These are phyloP conservation scores for Termitomyces heimii DNA, from an alignment of 768 basidiomycete species.

Conservation along the genomic window DNA sequence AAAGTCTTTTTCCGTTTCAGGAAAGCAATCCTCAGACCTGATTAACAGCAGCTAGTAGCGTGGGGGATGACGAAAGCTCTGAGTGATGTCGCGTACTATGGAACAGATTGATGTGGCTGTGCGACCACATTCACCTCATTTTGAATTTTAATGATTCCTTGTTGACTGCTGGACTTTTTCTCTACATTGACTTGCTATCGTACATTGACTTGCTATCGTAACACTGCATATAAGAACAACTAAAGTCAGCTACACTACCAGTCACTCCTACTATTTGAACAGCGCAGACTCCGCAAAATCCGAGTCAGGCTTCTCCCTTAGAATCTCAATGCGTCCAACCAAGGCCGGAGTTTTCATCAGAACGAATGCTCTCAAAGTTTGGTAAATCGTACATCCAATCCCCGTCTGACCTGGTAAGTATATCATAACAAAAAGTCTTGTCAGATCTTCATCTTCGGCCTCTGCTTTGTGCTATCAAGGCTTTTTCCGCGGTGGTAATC, in stretches of 20 bases:
- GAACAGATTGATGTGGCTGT: not conserved
- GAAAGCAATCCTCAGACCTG: not conserved
- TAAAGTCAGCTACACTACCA: not conserved
- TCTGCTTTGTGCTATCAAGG: not conserved
- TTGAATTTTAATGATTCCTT: not conserved
- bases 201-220: not conserved
- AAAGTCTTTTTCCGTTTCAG: too few species aligned
- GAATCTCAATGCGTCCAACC: not conserved
- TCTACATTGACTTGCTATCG: too few species aligned
- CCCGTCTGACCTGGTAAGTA: not conserved
- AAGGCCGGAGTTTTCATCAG: not conserved
- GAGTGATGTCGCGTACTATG: not conserved
- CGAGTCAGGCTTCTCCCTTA: too few species aligned
- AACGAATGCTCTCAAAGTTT: not conserved
- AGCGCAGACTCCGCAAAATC: not conserved
- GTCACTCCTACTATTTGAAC: not conserved
- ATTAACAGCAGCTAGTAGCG: not conserved
- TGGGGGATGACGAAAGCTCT: not conserved
- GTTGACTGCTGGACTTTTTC: not conserved
- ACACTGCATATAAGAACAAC: not conserved
- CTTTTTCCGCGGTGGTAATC: not conserved
- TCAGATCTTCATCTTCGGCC: too few species aligned
- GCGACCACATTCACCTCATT: too few species aligned
- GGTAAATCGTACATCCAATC: not conserved
- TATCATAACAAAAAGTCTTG: not conserved